These are phyloP conservation scores for Schizothecium vesticola DNA, from an alignment of 495 filamentous ascomycete species.

Conservation along the genomic window DNA sequence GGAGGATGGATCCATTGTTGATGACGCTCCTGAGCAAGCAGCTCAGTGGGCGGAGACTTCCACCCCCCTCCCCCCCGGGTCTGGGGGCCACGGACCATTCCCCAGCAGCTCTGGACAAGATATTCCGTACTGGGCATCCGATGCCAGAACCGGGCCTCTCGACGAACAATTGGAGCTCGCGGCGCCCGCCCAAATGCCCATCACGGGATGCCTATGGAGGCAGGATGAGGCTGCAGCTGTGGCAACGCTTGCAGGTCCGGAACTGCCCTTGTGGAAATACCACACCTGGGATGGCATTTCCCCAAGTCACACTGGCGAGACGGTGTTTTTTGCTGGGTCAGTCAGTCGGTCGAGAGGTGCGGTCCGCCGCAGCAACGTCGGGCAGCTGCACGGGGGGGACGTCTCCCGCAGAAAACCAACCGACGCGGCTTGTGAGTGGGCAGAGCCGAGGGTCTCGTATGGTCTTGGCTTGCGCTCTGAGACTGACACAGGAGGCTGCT, in stretches of 20 bases:
- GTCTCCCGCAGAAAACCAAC: not conserved
- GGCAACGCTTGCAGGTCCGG: not conserved
- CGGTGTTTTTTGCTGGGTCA: not conserved
- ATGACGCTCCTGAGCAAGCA: constrained; percentile 21
- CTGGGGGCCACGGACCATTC: not conserved
- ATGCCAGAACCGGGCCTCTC: not conserved
- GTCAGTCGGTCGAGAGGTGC: not conserved
- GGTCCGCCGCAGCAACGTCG: not conserved
- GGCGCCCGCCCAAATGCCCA: not conserved
- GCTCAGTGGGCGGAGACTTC: constrained; percentile 3
- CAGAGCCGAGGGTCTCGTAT: not conserved
- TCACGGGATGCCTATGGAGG: not conserved
- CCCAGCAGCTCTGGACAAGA: not conserved
- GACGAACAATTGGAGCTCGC: not conserved
- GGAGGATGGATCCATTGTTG: constrained; percentile 12
- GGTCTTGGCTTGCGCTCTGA: constrained; percentile 7
- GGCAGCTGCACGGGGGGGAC: not conserved
- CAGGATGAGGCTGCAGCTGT: not conserved
- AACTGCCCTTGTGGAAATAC: not conserved
- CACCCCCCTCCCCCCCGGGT: not conserved
- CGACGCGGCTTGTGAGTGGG: not conserved
- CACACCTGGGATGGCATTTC: not conserved
- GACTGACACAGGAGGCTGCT: constrained; percentile 6
- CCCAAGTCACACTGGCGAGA: not conserved
- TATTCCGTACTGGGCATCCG: not conserved